Conservation (phyloP, 495 filamentous ascomycete species). For the Aspergillus haitiensis region DNA sequence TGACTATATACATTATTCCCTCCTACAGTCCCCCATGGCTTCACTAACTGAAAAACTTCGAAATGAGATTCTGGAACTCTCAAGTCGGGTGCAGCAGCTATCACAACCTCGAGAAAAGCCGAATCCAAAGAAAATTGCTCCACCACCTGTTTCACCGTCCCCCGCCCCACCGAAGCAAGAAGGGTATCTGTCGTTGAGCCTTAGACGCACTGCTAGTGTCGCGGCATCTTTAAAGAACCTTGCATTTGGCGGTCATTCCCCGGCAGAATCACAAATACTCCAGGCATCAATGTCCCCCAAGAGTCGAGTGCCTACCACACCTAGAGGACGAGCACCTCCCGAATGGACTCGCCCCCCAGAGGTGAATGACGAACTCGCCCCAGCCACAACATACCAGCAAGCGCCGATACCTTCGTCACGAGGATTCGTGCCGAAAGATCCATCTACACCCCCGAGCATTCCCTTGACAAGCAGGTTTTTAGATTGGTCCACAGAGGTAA, state of each 20-base stretch:
- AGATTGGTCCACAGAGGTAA: constrained; percentile 89
- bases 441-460: constrained; percentile 56
- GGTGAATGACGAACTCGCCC: constrained; percentile 67
- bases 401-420: constrained; percentile 74
- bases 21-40: constrained; percentile 76
- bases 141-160: constrained; percentile 54
- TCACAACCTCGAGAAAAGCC: constrained; percentile 43
- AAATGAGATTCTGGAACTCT: constrained; percentile 69
- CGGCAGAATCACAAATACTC: constrained; percentile 33
- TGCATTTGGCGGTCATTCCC: constrained; percentile 54
- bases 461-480: constrained; percentile 82
- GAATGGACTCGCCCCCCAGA: constrained; percentile 78
- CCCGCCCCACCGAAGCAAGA: constrained; percentile 54
- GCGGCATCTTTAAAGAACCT: constrained; percentile 70
- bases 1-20: constrained; percentile 75
- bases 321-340: constrained; percentile 58
- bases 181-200: constrained; percentile 62
- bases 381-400: constrained; percentile 70
- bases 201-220: constrained; percentile 69
- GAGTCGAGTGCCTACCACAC: constrained; percentile 48
- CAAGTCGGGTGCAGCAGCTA: constrained; percentile 50
- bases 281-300: constrained; percentile 36
- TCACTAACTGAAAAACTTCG: constrained; percentile 67
- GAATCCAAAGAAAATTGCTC: constrained; percentile 41
- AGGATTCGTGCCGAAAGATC: constrained; percentile 62